Base-by-base conservation (phyloP, 2,329 filamentous ascomycete species). In the Botrytis squamosa region DNA sequence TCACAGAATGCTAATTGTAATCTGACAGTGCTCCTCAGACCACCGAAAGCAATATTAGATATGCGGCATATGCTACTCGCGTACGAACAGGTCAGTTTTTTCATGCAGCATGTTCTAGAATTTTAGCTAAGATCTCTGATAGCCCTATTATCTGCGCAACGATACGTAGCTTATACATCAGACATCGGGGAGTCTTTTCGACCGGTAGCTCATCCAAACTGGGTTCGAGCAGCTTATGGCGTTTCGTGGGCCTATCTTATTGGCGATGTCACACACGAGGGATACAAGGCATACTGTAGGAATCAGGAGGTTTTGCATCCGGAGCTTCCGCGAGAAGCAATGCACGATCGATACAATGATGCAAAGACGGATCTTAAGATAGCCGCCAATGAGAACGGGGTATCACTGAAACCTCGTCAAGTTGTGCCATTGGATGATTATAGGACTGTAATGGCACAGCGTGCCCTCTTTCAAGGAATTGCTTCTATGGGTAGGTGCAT, bases 101-200 rank as follows among this genome's bases (percentile, higher is more conserved):
- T 44, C 40, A 38, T 57, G 25, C 18, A 36, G 49, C 36, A 20
- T 20, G 25, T 38, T 25, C 20, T 33, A 42, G 6, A 38, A 42
- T 3, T 57, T 42, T 33, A 16, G 36, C 66, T 69, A 22, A 69
- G 55, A 57, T 52, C 9, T 42, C 29, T 57, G 25, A 69, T 42
- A 69, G 93, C 98, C 77, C 90, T 99, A 80, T 86, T 95, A 78
- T 94, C 93, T 25, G 95, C 95, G 6, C 96, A 98, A 80, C 91
- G 96, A 80, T 99, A 99, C 81, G 94, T 99, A 67, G 96, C 96
- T 73, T 99, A 99, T 82, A 98, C 96, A 0, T 95, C 92, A 33
- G 95, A 98, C 80, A 95, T 99, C 76, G 96, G 96, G 81, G 96
- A 99, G 83, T 97, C 93, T 0, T 99, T 99, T 84, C 90, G 96